Base-by-base conservation (phyloP, 2,329 filamentous ascomycete species). In the Bipolaris victoriae region DNA sequence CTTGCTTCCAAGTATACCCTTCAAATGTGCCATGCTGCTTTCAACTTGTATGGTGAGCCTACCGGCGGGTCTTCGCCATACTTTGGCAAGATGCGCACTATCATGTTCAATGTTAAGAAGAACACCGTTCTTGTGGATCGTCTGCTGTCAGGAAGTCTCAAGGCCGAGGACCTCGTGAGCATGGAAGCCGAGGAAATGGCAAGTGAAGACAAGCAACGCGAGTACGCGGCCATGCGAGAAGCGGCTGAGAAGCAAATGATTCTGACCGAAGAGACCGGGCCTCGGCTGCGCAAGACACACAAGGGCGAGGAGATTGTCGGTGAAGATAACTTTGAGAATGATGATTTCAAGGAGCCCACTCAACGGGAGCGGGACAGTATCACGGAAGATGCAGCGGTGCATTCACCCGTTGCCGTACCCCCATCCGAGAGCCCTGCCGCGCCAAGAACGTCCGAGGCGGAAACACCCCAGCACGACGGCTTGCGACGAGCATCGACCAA, bases 251-350 rank as follows among this genome's bases (percentile, higher is more conserved):
- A 92, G 68, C 90, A 94, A 74, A 90, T 94, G 44, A 93, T 95
- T 45, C 84, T 96, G 33, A 88, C 94, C 58, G 86, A 91, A 36
- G 77, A 80, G 13, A 86, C 70, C 10, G 92, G 86, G 1, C 90
- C 93, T 3, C 87, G 92, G 3, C 88, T 97, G 55, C 86, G 92
- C 68, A 88, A 91, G 65, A 97, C 94, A 2, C 94, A 98, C 80
- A 98, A 98, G 76, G 95, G 95, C 11, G 93, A 97, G 57, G 95
- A 98, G 73, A 77, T 97, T 15, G 84, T 98, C 15, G 92, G 94
- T 60, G 87, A 90, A 44, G 91, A 96, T 22, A 64, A 68, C 45
- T 62, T 57, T 13, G 62, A 63, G n/a, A 65, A 60, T 29, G 54
- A 57, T 7, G 73, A 75, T 7, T 72, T 71, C 55, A 67, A 60